Conservation (phyloP, 2,329 filamentous ascomycete genomes). For the Drechmeria coniospora region DNA sequence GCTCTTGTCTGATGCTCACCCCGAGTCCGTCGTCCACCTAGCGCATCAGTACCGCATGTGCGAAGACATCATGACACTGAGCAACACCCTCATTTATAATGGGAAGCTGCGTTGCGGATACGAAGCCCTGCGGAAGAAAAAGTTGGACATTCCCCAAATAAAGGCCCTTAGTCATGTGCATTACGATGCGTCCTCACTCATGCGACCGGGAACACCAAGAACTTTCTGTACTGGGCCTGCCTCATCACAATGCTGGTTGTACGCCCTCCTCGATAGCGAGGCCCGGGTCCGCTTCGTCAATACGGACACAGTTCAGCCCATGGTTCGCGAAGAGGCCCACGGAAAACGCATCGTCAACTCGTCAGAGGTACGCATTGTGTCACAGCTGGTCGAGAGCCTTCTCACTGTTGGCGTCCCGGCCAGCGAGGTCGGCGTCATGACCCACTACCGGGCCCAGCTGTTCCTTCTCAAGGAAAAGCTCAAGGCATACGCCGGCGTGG, state of each 20-base stretch:
- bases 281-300: slow-evolving; percentile 77
- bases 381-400: slow-evolving; percentile 67
- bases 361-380: slow-evolving; percentile 62
- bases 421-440: slow-evolving; percentile 80
- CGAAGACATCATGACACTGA: slow-evolving; percentile 87
- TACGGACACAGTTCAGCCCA: slow-evolving; percentile 57
- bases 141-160: slow-evolving; percentile 53
- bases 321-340: slow-evolving; percentile 54
- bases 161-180: slow-evolving; percentile 44
- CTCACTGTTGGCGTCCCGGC: slow-evolving; percentile 61
- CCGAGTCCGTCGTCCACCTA: slow-evolving; percentile 74
- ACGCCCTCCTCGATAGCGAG: slow-evolving; percentile 51
- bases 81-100: slow-evolving; percentile 86
- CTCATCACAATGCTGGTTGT: slow-evolving; percentile 56
- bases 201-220: slow-evolving; percentile 22
- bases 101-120: slow-evolving; percentile 83
- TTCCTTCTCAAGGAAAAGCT: slow-evolving; percentile 64
- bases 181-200: slow-evolving; percentile 32
- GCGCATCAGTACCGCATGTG: slow-evolving; percentile 98
- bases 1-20: slow-evolving; percentile 75
- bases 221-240: slow-evolving; percentile 39
- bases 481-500: slow-evolving; percentile 46
- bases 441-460: slow-evolving; percentile 88
- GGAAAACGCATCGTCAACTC: slow-evolving; percentile 82
- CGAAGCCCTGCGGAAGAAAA: slow-evolving; percentile 52